Evolutionary conservation across 2,329 filamentous ascomycete species (phyloP), one percentile per base, ranked within the genome.

Genomic region (Elsinoe ampelina): DNA sequence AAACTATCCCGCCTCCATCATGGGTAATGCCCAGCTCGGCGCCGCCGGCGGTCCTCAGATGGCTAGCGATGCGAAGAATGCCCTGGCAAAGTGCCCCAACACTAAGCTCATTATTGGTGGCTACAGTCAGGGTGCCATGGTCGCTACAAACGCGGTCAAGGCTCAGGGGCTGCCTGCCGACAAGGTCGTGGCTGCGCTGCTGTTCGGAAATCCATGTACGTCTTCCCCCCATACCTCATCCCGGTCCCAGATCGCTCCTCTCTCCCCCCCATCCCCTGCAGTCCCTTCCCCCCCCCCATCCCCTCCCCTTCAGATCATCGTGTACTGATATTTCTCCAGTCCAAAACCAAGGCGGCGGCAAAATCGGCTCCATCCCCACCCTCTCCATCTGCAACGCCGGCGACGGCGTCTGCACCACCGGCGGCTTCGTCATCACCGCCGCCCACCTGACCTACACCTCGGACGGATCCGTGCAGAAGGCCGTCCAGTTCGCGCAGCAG

Each of bases 1-100:
- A 17, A 69, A 76, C 32, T 82, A 82, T 62, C 67, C 73, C 1
- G 79, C 79, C 43, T 58, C 59, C 1, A 61, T 63, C 55, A 60
- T 36, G 22, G 58, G 55, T 41, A 63, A 65, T 54, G 48, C 57
- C 52, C 34, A 52, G 34, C 45, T 30, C 5, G 64, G 63, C 36
- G 35, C 42, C 11, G 42, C 55, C 1, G 64, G 64, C 17, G 62
- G 62, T n/a, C 60, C 62, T 10, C 58, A 58, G 43, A 61, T 64
- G 58, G 60, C 60, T n/a, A 35, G 58, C 22, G 58, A 64, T 19
- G 60, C 59, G 17, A 15, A 60, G 43, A 50, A 63, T 55, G 63
- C 63, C 13, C 52, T 61, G 12, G 47, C 58, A 20, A 58, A 63
- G 45, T 67, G 64, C 60, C 63, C 65, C 10, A 60, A 63, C 59